Evolutionary conservation across 2,329 filamentous ascomycete genomes (phyloP).

Genomic region (Mollisiaceae sp.): DNA sequence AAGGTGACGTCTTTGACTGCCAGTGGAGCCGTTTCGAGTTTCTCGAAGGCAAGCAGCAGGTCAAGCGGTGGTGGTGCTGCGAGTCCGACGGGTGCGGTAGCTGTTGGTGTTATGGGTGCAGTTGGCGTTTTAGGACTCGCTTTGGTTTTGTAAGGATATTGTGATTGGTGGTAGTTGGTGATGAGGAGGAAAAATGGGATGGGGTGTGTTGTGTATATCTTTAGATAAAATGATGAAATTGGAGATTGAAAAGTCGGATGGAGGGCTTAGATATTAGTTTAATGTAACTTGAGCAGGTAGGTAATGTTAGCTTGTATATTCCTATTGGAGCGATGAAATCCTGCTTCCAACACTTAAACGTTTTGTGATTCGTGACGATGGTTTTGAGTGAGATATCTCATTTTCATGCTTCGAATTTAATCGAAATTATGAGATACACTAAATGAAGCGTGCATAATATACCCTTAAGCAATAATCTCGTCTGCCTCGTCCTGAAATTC

Average conservation of each 20-base stretch:
- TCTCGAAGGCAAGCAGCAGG: conserved; percentile 4
- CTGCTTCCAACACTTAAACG: neutral
- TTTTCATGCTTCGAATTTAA: neutral
- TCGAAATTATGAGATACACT: too few relatives aligned
- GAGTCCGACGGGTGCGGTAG: conserved; percentile 21
- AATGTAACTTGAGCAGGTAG: neutral
- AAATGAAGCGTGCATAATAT: too few relatives aligned
- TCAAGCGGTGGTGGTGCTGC: conserved; percentile 21
- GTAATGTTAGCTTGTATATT: neutral
- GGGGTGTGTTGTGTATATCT: neutral
- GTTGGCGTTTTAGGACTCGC: conserved; percentile 29
- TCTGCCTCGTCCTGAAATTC: conserved; percentile 3
- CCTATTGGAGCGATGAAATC: neutral
- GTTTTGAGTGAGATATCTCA: neutral
- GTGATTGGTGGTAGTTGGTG: neutral
- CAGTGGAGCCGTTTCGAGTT: neutral
- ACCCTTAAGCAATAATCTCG: too few relatives aligned
- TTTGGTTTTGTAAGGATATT: conserved; percentile 24
- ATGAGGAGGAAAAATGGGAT: neutral
- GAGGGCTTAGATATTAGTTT: neutral
- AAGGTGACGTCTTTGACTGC: conserved; percentile 18
- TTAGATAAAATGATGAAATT: neutral
- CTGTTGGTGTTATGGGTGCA: conserved; percentile 28
- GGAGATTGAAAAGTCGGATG: neutral
- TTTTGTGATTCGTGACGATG: neutral